Conservation (phyloP, 192 early-diverging fungal species). For the Coemansia sp. region DNA sequence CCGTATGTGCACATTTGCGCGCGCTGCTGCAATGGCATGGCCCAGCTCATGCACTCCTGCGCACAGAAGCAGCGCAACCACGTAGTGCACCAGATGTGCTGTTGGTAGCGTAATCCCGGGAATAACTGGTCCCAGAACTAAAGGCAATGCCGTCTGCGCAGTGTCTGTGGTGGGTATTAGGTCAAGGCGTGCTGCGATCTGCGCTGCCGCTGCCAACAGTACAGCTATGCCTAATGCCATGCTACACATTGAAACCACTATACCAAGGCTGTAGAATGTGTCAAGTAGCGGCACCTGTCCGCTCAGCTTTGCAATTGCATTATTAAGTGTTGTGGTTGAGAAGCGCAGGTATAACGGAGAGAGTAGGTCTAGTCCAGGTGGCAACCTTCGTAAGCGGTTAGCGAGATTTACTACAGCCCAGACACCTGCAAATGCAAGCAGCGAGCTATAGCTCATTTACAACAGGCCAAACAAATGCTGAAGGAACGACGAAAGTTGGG, state of each 20-base stretch:
- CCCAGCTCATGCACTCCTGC: conserved; percentile 40
- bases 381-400: neutral
- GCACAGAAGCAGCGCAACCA: conserved; percentile 20
- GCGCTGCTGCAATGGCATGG: conserved; percentile 37
- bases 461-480: neutral
- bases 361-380: conserved; percentile 18
- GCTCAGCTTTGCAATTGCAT: neutral
- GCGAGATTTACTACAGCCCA: neutral
- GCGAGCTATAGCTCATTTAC: neutral
- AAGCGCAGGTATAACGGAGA: conserved; percentile 38
- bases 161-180: neutral
- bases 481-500: neutral
- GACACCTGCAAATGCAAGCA: neutral
- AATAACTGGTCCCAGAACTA: conserved; percentile 31
- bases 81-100: conserved; percentile 33
- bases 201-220: conserved; percentile 14
- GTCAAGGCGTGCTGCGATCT: conserved; percentile 17
- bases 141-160: neutral
- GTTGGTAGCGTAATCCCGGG: conserved; percentile 43
- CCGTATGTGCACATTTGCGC: conserved; percentile 11
- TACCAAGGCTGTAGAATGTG: conserved; percentile 17
- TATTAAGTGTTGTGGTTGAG: conserved; percentile 14
- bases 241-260: conserved; percentile 8
- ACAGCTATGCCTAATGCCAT: conserved; percentile 22
- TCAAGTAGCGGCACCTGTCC: conserved; percentile 7